Evolutionary conservation across 164 flowering plant species (phyloP), one percentile per base, ranked within the genome.

Genomic region (Chloranthus sessilifolius): DNA sequence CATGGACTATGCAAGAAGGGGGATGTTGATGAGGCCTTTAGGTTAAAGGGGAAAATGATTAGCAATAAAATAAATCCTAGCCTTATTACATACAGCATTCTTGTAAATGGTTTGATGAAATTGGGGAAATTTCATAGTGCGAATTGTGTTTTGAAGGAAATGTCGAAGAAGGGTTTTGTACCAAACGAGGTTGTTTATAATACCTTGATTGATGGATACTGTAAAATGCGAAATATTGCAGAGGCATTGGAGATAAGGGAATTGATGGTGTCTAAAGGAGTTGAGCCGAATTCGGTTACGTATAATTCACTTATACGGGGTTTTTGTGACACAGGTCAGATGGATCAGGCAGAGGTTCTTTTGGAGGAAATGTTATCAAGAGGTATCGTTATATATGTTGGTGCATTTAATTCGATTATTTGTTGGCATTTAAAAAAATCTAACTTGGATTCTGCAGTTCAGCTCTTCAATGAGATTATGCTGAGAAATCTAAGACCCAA

Each of bases 121-220:
- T 49, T 49, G 48, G 73, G 60, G 55, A 83, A 59, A 47, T 60
- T 72, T 47, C 73, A 70, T 37, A 75, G 76, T 52, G 87, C 75
- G 6, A 54, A 67, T 48, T 19, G 34, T 61, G 53, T 83, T 38
- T 60, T 83, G 58, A 62, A 68, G 54, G 91, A 83, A 42, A 76
- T 81, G 85, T 37, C 36, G 14, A 59, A 43, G 1, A 68, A 58
- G 43, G 79, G 84, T 21, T 54, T 76, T 61, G 60, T 38, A 3
- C 78, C 77, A 10, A 80, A 80, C 67, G 79, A 59, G 54, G 65
- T 77, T 58, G 62, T 80, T 23, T 84, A 69, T 44, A 80, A 82
- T 59, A 71, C 81, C 5, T 49, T 84, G 59, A 79, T 88, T 55
- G 72, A 73, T 65, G 92, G 96, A 29, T 73, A 65, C 25, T 78